A percentile compares a stretch with the other conserved stretches of the same genome.
Evolutionary conservation across 1,284 basidiomycete genomes (phyloP).

Genomic region (Heterobasidion annosum): DNA sequence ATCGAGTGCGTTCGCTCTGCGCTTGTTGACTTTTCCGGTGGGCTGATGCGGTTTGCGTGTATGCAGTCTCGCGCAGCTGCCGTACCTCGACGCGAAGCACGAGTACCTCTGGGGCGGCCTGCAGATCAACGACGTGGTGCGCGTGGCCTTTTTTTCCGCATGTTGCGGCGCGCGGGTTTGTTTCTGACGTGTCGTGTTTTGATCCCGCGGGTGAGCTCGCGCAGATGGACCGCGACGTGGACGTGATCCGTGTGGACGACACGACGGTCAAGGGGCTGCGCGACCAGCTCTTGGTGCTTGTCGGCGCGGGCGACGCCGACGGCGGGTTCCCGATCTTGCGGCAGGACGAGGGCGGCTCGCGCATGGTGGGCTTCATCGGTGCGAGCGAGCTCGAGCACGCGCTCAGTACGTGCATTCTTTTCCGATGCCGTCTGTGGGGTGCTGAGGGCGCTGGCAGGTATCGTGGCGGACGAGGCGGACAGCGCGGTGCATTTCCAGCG

Average conservation of each 20-base stretch:
- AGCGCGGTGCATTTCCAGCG: slow-evolving; percentile 57
- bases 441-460: slow-evolving; percentile 32
- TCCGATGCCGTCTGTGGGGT: slow-evolving; percentile 1
- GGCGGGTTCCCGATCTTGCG: slow-evolving; percentile 83
- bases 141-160: slow-evolving; percentile 18
- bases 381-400: slow-evolving; percentile 92
- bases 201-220: neutral
- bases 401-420: slow-evolving; percentile 49
- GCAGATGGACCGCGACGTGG: slow-evolving; percentile 56
- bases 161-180: slow-evolving; percentile 1
- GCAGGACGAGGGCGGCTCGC: slow-evolving; percentile 34
- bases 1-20: slow-evolving; percentile 58
- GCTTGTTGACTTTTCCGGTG: neutral
- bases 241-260: slow-evolving; percentile 58
- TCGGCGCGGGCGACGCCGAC: slow-evolving; percentile 63
- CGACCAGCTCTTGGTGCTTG: slow-evolving; percentile 54
- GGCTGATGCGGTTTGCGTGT: slow-evolving; percentile 1
- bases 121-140: slow-evolving; percentile 69
- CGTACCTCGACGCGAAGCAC: slow-evolving; percentile 86
- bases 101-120: slow-evolving; percentile 81
- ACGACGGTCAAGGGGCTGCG: slow-evolving; percentile 60
- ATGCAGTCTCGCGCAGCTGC: slow-evolving; percentile 61
- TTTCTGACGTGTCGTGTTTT: neutral
- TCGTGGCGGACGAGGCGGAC: slow-evolving; percentile 69
- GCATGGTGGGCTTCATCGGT: slow-evolving; percentile 90